Evolutionary conservation across 176 grass and related monocot genomes (phyloP).

Genomic region (Microstegium vimineum): DNA sequence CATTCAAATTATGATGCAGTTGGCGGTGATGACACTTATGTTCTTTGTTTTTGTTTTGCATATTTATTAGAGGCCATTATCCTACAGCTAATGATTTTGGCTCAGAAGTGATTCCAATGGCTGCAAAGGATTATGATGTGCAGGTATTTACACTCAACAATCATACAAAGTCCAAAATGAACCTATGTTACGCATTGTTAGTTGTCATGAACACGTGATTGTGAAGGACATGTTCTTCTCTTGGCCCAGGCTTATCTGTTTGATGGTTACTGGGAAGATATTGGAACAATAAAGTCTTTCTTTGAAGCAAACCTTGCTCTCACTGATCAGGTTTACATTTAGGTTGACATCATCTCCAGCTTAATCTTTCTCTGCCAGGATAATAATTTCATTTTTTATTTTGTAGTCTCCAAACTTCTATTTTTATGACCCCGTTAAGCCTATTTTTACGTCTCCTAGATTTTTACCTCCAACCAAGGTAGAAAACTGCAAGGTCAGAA

Average conservation of each 20-base stretch:
- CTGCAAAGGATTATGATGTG: conserved; percentile 69
- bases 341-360: neutral
- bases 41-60: conserved; percentile 17
- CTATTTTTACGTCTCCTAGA: conserved; percentile 66
- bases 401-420: conserved; percentile 64
- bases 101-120: conserved; percentile 76
- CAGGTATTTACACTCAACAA: conserved; percentile 41
- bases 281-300: conserved; percentile 85
- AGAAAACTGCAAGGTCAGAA: conserved; percentile 66
- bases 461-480: conserved; percentile 77
- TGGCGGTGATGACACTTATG: neutral
- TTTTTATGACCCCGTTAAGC: conserved; percentile 78
- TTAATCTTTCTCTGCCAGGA: neutral
- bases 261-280: conserved; percentile 84
- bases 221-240: neutral
- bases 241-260: conserved; percentile 60
- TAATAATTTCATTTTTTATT: conserved; percentile 10
- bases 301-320: conserved; percentile 87
- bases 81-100: conserved; percentile 86
- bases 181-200: neutral
- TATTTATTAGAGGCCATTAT: conserved; percentile 52
- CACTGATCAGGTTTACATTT: conserved; percentile 56
- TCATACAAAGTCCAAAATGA: neutral
- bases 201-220: neutral
- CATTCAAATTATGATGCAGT: neutral